Percentiles rank a stretch among this genome's conserved stretches.
Evolutionary conservation across 176 grass and related monocot species (phyloP).

Genomic region (Elaeis guineensis): DNA sequence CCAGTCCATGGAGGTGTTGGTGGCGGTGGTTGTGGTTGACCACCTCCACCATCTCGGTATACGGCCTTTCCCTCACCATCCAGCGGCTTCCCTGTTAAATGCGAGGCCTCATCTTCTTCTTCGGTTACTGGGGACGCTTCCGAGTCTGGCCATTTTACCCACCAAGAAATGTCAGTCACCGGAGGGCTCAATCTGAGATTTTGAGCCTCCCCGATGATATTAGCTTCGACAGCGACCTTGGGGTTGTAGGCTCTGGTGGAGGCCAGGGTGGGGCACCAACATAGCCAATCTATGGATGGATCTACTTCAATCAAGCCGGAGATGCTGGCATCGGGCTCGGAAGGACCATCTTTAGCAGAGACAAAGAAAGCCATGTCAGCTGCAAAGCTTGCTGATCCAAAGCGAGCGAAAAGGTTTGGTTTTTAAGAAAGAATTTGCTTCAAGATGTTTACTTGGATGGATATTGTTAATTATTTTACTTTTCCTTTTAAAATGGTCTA

Average conservation of each 20-base stretch:
- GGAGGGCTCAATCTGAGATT: slow-evolving; percentile 71
- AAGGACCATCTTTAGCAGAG: slow-evolving; percentile 27
- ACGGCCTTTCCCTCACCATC: too few species aligned
- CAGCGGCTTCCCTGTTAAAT: too few species aligned
- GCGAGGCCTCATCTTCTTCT: too few species aligned
- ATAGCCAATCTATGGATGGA: slow-evolving; percentile 70
- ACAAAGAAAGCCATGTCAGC: slow-evolving; percentile 69
- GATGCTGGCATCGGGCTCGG: slow-evolving; percentile 11
- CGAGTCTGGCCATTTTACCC: slow-evolving; percentile 10
- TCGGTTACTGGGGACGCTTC: too few species aligned
- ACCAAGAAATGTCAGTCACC: slow-evolving; percentile 37
- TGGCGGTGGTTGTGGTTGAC: background rate
- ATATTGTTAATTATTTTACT: too few species aligned
- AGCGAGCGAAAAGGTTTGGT: slow-evolving; percentile 66
- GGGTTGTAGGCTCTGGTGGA: slow-evolving; percentile 37
- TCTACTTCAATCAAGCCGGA: slow-evolving; percentile 33
- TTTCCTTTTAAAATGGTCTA: too few species aligned
- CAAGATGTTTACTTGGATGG: too few species aligned
- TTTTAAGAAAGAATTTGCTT: too few species aligned
- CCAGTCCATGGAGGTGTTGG: background rate
- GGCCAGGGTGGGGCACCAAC: slow-evolving; percentile 47
- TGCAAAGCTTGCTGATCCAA: slow-evolving; percentile 70
- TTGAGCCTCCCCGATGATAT: slow-evolving; percentile 60
- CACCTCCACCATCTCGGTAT: background rate
- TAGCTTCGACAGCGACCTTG: slow-evolving; percentile 47